Percentiles rank a stretch among this genome's conserved stretches.
Conservation (phyloP, 176 grass and related monocot species). For the Rhynchospora pubera region DNA sequence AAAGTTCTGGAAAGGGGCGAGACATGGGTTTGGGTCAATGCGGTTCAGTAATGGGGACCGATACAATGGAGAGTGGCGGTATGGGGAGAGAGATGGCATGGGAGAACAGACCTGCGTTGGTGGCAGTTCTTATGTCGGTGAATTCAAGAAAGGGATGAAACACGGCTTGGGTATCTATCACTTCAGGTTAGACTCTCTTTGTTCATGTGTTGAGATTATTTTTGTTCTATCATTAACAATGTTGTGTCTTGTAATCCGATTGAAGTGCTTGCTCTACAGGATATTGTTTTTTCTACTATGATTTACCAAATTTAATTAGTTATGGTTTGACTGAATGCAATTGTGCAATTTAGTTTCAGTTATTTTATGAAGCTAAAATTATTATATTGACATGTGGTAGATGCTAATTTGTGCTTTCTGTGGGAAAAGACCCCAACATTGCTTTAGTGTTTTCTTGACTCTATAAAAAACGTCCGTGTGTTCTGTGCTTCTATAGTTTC, state of each 20-base stretch:
- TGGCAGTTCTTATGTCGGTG: slow-evolving; percentile 59
- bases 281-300: neutral
- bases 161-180: slow-evolving; percentile 58
- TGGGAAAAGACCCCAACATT: neutral
- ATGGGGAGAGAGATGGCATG: slow-evolving; percentile 54
- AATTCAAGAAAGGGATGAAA: slow-evolving; percentile 72
- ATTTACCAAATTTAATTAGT: neutral
- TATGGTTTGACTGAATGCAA: too few relatives aligned
- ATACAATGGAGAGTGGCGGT: slow-evolving; percentile 63
- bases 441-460: neutral
- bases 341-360: too few relatives aligned
- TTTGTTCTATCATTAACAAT: neutral
- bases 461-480: neutral
- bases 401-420: neutral
- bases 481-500: neutral
- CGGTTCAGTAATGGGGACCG: slow-evolving; percentile 63
- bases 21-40: slow-evolving; percentile 62
- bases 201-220: neutral
- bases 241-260: neutral
- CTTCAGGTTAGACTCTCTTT: slow-evolving; percentile 39
- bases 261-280: neutral
- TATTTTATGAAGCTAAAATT: neutral
- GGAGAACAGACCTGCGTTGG: slow-evolving; percentile 56
- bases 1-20: slow-evolving; percentile 51
- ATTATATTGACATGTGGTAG: neutral